Base-by-base conservation (phyloP, 1,284 basidiomycete species). In the Wolfiporia cocos region DNA sequence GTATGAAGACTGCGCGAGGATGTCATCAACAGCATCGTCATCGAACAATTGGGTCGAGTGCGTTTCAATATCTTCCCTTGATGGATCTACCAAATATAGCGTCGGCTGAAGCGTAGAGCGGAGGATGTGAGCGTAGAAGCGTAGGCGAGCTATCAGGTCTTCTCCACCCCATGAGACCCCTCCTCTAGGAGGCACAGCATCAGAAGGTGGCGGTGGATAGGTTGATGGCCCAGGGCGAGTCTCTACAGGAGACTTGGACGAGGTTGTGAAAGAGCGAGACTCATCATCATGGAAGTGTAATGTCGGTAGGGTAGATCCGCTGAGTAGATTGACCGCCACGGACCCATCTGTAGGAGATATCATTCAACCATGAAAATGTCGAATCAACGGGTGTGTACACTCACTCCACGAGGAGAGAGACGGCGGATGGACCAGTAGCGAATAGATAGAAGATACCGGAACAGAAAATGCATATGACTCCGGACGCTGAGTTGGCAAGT, bases 231-330 rank as follows among this genome's bases (percentile, higher is more conserved):
- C 28, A 2, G 73, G 54, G 47, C 64, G 53, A 42, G 37, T 39
- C 34, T 54, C 53, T 47, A 42, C 42, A 29, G 70, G 51, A 9
- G 74, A 66, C 39, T 63, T 61, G 11, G 71, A 63, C n/a, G 77
- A 70, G 37, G 75, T 62, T 19, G 74, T 75, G 63, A 83, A 78
- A 6, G 90, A 92, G 23, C 75, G 78, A 0, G 91, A 92, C 61
- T 96, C 93, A 51, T 98, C 94, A 57, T 98, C 95, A 60, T 98
- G 95, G 62, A 98, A 98, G 63, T 92, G 82, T 3, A 99, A 74
- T 0, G 89, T 92, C 0, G 92, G 92, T 0, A 97, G 73, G 0
- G 92, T 92, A 30, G 91, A 77, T 11, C 93, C 92, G 49, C 86
- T 94, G 41, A 85, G 86, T 30, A 97, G 78, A 58, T 94, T 95